Evolutionary conservation across 2,329 filamentous ascomycete species (phyloP).

Genomic region (Chrysoporthe puriensis): DNA sequence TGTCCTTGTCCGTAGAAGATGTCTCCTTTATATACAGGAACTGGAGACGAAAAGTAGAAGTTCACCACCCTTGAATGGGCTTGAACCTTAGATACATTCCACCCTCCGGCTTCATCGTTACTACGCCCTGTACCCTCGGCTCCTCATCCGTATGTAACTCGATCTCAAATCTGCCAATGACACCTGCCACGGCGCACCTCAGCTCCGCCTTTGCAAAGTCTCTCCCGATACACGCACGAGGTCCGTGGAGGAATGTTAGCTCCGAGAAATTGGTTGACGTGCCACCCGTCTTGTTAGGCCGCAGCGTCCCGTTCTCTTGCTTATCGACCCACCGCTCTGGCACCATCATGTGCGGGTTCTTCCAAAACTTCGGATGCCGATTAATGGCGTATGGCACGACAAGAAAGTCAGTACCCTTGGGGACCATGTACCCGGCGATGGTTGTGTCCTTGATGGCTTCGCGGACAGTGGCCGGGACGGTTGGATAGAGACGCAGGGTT

Average conservation of each 20-base stretch:
- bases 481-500: constrained; percentile 14
- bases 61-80: constrained; percentile 19
- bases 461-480: neutral
- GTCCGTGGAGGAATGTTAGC: constrained; percentile 25
- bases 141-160: constrained; percentile 20
- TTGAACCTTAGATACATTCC: constrained; percentile 25
- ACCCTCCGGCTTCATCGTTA: constrained; percentile 25
- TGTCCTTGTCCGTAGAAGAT: no score
- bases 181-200: constrained; percentile 21
- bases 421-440: constrained; percentile 16
- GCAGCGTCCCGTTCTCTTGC: constrained; percentile 10
- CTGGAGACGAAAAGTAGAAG: no score
- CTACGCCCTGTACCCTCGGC: constrained; percentile 20
- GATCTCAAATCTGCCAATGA: constrained; percentile 24
- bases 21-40: no score
- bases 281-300: constrained; percentile 26
- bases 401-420: constrained; percentile 22
- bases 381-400: constrained; percentile 40
- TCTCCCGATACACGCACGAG: constrained; percentile 19
- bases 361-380: constrained; percentile 44
- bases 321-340: constrained; percentile 46
- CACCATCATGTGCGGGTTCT: constrained; percentile 44
- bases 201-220: constrained; percentile 28
- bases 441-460: constrained; percentile 13
- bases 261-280: constrained; percentile 22